phyloP scores from a whole-genome alignment of 768 basidiomycete genomes.

The Leccinum broughii region DNA sequence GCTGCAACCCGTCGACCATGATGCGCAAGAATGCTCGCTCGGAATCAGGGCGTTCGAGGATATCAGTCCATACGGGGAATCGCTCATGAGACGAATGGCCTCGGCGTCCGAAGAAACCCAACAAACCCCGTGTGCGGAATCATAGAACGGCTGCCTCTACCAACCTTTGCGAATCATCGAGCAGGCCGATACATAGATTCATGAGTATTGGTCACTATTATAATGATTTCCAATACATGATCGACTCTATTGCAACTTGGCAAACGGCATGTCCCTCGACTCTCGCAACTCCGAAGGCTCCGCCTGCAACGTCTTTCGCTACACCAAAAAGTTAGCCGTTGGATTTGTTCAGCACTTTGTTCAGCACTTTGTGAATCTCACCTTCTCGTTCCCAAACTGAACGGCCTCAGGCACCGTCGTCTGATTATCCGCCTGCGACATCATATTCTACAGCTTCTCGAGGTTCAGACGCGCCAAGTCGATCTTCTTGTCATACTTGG shows the following conservation, averaged over 20 bases:
- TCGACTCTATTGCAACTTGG: conserved; percentile 50
- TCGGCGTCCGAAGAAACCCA: conserved; percentile 84
- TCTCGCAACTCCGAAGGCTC: conserved; percentile 73
- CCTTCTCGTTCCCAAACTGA: too few relatives aligned
- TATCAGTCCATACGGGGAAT: conserved; percentile 91
- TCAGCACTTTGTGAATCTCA: too few relatives aligned
- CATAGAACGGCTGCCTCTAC: background rate
- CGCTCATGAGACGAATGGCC: conserved; percentile 93
- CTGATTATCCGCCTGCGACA: too few relatives aligned
- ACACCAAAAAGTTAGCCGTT: background rate
- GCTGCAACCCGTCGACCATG: conserved; percentile 66
- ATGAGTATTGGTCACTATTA: too few relatives aligned
- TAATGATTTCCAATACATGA: too few relatives aligned
- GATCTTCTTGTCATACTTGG: conserved; percentile 59
- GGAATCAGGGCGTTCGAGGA: conserved; percentile 73
- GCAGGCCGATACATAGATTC: too few relatives aligned
- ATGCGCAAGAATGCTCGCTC: conserved; percentile 60
- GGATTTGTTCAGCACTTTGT: too few relatives aligned
- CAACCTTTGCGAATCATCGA: conserved; percentile 49
- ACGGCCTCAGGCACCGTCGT: too few relatives aligned
- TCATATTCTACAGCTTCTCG: too few relatives aligned
- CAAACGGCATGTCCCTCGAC: conserved; percentile 72
- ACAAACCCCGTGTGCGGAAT: background rate
- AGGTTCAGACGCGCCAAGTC: too few relatives aligned
- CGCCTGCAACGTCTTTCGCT: conserved; percentile 54